Evolutionary conservation across 148 eudicot species (phyloP).

Genomic region (Euryodendron excelsum): DNA sequence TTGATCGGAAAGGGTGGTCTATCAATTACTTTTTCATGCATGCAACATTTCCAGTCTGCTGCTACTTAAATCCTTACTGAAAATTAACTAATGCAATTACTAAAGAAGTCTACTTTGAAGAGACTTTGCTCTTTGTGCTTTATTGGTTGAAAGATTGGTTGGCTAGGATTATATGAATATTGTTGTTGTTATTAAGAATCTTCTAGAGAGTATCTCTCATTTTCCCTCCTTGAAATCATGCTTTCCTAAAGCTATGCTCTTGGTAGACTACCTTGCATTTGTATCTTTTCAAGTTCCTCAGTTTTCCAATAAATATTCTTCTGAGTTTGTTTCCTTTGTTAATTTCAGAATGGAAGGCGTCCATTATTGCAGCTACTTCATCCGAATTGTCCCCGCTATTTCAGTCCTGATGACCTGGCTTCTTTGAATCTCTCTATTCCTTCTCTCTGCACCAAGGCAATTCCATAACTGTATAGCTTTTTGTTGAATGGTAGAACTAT

Average conservation of each 20-base stretch:
- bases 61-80: not conserved
- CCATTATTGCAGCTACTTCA: constrained; percentile 81
- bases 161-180: not conserved
- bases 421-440: constrained; percentile 61
- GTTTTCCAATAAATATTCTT: not conserved
- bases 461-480: constrained; percentile 1
- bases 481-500: not conserved
- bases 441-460: constrained; percentile 63
- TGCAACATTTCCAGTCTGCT: not conserved
- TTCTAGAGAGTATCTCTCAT: not conserved
- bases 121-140: not conserved
- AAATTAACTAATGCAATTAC: not conserved
- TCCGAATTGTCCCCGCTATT: constrained; percentile 74
- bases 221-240: not conserved
- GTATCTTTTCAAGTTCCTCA: not conserved
- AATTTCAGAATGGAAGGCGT: constrained; percentile 70
- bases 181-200: not conserved
- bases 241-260: not conserved
- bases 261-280: not conserved
- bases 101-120: not conserved
- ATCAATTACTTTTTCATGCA: not conserved
- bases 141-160: not conserved
- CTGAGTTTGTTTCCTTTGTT: not conserved
- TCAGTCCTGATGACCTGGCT: constrained; percentile 78
- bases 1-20: not conserved